Evolutionary conservation across 768 basidiomycete genomes (phyloP), one percentile per base, ranked within the genome.

Genomic region (Collybiopsis luxurians): DNA sequence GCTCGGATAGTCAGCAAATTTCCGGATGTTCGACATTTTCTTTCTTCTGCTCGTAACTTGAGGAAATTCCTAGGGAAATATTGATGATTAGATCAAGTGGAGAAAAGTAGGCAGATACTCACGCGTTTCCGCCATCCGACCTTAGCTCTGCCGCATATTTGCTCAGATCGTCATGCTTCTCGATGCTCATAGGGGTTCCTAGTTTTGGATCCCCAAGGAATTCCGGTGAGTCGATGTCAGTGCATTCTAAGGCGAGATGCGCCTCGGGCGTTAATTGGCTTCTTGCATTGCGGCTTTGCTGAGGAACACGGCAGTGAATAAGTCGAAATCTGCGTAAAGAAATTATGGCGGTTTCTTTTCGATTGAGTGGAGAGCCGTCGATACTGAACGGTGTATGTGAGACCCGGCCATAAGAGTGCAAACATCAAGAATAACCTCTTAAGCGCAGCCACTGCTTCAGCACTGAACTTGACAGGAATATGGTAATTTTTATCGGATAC

Each of bases 161-260:
- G 21, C 6, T 9, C 24, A 55, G 24, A 0, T 47, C 40, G 6
- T 11, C 28, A 23, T 31, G 4, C 2, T 27, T 26, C 28, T 26
- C 45, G 28, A 55, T 17, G 7, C 21, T 30, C 6, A 15, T n/a
- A 28, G 43, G 40, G 30, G 24, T 45, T 3, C 27, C 53, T n/a
- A 43, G 27, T 3, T n/a, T 43, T 11, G 54, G 54, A 23, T 55
- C 44, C 17, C 54, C 54, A 27, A 55, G 30, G 11, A 43, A 45
- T 12, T 44, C 54, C 12, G 36, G n/a, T n/a, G 36, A 13, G 30
- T 24, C 17, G 44, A 55, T 6, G 12, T 47, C 45, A 10, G 0
- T 55, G 36, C 54, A 55, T 39, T 55, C 54, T 9, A 55, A 17
- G 11, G 54, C 54, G 23, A 55, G 45, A 12, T 10, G 30, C n/a